Conservation (phyloP, 169 alveolate genomes). For the Eimeria zaria region DNA sequence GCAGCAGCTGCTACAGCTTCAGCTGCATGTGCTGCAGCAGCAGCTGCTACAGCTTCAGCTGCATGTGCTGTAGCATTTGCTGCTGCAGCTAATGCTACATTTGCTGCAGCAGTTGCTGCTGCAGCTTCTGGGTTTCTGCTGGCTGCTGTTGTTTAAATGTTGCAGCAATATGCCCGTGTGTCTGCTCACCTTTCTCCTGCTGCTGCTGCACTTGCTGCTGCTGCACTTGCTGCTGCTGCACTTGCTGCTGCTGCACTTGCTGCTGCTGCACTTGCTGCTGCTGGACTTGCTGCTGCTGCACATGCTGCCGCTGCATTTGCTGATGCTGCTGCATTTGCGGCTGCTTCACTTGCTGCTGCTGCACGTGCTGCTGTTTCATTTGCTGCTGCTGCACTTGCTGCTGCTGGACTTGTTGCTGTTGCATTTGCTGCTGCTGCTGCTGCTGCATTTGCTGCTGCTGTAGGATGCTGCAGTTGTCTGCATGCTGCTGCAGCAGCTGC, state of each 20-base stretch:
- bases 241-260: not conserved
- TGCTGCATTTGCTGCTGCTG: constrained; percentile 38
- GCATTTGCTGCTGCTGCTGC: constrained; percentile 4
- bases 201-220: too few species aligned
- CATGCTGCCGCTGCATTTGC: not conserved
- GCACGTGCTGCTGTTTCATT: not conserved
- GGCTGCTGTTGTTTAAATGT: too few species aligned
- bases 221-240: not conserved
- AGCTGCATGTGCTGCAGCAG: too few species aligned
- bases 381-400: not conserved
- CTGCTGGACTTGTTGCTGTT: too few species aligned
- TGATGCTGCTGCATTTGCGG: not conserved
- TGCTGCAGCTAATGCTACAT: not conserved
- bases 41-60: not conserved
- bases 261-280: not conserved
- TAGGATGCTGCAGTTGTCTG: constrained; percentile 39
- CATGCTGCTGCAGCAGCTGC: constrained; percentile 68
- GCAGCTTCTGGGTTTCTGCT: not conserved
- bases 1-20: not conserved
- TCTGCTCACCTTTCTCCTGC: too few species aligned
- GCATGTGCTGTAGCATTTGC: not conserved
- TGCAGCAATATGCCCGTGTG: too few species aligned
- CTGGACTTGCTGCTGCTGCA: constrained; percentile 14
- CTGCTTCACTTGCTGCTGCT: not conserved
- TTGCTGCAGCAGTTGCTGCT: not conserved